phyloP scores from a whole-genome alignment of 73 alveolate species.

The Paramecium pentaurelia region DNA sequence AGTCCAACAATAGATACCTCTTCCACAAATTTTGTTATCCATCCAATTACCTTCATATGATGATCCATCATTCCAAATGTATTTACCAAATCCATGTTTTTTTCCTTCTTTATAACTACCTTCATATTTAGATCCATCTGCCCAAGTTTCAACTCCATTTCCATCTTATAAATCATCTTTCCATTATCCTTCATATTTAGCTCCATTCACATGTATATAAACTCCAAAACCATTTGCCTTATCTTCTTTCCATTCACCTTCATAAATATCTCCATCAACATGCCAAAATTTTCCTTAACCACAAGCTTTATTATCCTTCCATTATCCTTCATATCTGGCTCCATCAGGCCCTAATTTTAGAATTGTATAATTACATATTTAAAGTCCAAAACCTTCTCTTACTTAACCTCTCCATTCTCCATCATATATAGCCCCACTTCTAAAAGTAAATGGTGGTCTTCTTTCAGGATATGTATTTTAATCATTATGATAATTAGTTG shows the following conservation, averaged over 20 bases:
- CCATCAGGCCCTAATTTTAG: conserved; percentile 44
- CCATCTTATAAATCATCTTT: conserved; percentile 71
- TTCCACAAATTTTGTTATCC: conserved; percentile 81
- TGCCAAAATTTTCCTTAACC: conserved; percentile 68
- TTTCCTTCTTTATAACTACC: conserved; percentile 75
- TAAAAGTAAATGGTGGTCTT: conserved; percentile 21
- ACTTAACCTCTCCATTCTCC: conserved; percentile 62
- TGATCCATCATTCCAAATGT: conserved; percentile 70
- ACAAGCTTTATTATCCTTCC: conserved; percentile 63
- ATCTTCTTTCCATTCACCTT: conserved; percentile 65
- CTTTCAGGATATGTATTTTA: background rate
- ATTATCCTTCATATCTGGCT: conserved; percentile 62
- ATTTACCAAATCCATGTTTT: conserved; percentile 73
- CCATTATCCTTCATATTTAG: conserved; percentile 70
- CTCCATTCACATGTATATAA: conserved; percentile 63
- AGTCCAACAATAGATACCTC: conserved; percentile 84
- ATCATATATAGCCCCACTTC: conserved; percentile 62
- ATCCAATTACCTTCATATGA: conserved; percentile 68
- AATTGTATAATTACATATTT: conserved; percentile 4
- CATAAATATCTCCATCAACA: conserved; percentile 67
- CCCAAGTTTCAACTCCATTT: conserved; percentile 69
- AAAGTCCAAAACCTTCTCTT: conserved; percentile 56
- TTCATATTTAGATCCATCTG: conserved; percentile 74
- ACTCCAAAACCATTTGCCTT: conserved; percentile 67
- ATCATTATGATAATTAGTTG: background rate